Evolutionary conservation across 768 basidiomycete species (phyloP).

Genomic region (Phanerochaete carnosa): DNA sequence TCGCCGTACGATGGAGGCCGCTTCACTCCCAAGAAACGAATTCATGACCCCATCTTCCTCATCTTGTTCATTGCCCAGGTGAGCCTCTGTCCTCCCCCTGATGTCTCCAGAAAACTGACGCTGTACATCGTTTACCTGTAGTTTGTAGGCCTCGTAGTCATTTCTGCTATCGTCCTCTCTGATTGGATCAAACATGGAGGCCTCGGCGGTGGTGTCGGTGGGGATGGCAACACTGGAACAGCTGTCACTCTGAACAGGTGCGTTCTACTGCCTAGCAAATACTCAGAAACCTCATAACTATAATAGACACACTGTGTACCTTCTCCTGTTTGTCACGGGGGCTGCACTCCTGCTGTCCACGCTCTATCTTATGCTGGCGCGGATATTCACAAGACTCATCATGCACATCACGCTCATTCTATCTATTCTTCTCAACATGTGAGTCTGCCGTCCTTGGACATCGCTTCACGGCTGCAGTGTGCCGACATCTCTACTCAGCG

Average conservation of each 20-base stretch:
- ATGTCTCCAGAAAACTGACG: not conserved
- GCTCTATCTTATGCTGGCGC: constrained; percentile 65
- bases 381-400: constrained; percentile 68
- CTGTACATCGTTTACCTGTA: constrained; percentile 26
- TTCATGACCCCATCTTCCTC: constrained; percentile 73
- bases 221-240: constrained; percentile 42
- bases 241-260: constrained; percentile 65
- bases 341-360: constrained; percentile 64
- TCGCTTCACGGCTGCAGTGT: not conserved
- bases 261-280: constrained; percentile 16
- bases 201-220: constrained; percentile 69
- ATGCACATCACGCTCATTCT: constrained; percentile 75
- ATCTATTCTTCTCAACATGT: constrained; percentile 64
- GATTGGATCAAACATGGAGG: constrained; percentile 65
- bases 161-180: constrained; percentile 63
- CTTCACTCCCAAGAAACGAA: constrained; percentile 62
- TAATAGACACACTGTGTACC: constrained; percentile 67
- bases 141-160: constrained; percentile 65
- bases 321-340: constrained; percentile 72
- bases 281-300: not conserved
- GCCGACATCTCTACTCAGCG: constrained; percentile 37
- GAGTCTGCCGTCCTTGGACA: constrained; percentile 20
- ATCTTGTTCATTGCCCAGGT: constrained; percentile 73
- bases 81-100: constrained; percentile 6
- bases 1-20: constrained; percentile 58